Percentiles rank a stretch among this genome's conserved stretches.
phyloP scores from a whole-genome alignment of 257 asterid genomes.

The Echium plantagineum region DNA sequence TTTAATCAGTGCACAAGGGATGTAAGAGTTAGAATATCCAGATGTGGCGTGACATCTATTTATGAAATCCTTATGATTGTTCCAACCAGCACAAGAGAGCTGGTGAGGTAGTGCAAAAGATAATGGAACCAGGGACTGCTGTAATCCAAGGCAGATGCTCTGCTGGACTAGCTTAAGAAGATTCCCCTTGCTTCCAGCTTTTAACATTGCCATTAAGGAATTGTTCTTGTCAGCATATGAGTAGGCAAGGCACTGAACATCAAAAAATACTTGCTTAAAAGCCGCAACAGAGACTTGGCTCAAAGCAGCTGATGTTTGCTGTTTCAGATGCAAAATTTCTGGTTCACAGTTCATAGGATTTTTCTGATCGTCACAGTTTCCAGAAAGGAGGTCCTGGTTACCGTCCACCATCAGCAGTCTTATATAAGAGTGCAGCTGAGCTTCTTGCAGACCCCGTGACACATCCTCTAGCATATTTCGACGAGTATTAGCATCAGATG shows the following conservation, averaged over 20 bases:
- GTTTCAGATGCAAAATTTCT: constrained; percentile 29
- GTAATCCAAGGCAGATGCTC: constrained; percentile 87
- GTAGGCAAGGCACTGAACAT: constrained; percentile 61
- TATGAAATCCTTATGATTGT: constrained; percentile 34
- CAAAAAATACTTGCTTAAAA: constrained; percentile 50
- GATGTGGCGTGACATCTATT: constrained; percentile 14
- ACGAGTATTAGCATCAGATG: constrained; percentile 44
- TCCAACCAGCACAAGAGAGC: constrained; percentile 79
- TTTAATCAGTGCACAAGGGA: constrained; percentile 57
- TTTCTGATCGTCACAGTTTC: constrained; percentile 32
- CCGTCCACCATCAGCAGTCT: constrained; percentile 44
- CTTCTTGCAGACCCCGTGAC: constrained; percentile 65
- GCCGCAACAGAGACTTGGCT: constrained; percentile 67
- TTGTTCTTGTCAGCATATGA: constrained; percentile 40
- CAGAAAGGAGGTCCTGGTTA: constrained; percentile 43
- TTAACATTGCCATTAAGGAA: constrained; percentile 66
- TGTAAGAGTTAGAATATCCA: constrained; percentile 26
- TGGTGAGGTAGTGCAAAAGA: constrained; percentile 57
- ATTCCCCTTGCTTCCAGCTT: constrained; percentile 97
- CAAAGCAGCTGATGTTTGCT: constrained; percentile 44
- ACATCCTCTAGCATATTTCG: constrained; percentile 58
- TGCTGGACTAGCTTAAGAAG: constrained; percentile 78
- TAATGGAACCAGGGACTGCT: constrained; percentile 59
- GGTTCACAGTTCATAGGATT: constrained; percentile 19
- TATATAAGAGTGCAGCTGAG: constrained; percentile 45